These are phyloP conservation scores for Hordeum pubiflorum DNA, from an alignment of 202 grass and related monocot species.

Conservation along the genomic window DNA sequence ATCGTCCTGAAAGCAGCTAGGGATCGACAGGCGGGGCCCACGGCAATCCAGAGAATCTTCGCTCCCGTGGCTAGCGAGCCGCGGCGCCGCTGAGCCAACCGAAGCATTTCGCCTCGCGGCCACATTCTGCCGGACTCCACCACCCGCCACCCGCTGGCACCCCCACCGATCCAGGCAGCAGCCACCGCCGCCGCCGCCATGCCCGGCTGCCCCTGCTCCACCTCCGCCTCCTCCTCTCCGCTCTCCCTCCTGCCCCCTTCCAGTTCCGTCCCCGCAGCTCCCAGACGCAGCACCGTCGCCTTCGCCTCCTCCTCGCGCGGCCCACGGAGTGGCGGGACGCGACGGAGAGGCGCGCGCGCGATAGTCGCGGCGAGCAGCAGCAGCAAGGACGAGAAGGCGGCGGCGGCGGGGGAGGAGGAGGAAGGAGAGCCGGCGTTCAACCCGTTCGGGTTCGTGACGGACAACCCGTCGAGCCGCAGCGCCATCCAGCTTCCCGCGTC, in stretches of 20 bases:
- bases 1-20: no score
- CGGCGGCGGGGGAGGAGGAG: conserved; percentile 4
- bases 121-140: conserved; percentile 8
- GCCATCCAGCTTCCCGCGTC: conserved; percentile 82
- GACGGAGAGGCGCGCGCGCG: neutral
- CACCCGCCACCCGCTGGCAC: neutral
- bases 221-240: neutral
- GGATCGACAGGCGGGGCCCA: neutral
- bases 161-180: neutral
- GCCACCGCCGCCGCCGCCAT: conserved; percentile 28
- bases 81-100: conserved; percentile 26
- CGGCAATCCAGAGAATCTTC: conserved; percentile 16
- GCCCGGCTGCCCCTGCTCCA: conserved; percentile 30
- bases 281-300: neutral
- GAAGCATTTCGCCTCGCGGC: neutral
- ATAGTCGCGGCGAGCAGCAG: neutral
- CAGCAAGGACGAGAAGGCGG: conserved; percentile 35
- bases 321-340: no score
- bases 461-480: conserved; percentile 76
- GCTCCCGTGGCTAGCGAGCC: neutral
- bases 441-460: conserved; percentile 85
- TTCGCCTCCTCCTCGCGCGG: neutral
- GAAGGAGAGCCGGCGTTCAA: conserved; percentile 44
- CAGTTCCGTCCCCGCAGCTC: neutral
- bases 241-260: neutral